phyloP scores from a whole-genome alignment of 805 yeast genomes.

The Saturnispora halmiae region DNA sequence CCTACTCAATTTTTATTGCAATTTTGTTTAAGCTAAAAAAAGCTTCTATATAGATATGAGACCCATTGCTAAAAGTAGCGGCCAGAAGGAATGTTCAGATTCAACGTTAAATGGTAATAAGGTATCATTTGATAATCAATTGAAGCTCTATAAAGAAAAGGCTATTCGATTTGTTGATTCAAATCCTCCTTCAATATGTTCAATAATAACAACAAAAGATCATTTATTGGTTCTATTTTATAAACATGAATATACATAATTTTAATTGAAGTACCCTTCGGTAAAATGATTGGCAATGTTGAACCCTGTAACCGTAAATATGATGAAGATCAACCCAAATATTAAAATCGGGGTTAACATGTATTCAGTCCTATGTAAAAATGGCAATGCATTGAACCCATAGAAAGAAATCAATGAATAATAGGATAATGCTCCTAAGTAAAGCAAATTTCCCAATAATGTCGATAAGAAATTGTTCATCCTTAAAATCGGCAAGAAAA shows the following conservation, averaged over 20 bases:
- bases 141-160: slow-evolving; percentile 8
- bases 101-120: neutral
- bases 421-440: slow-evolving; percentile 63
- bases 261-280: slow-evolving; percentile 25
- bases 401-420: slow-evolving; percentile 76
- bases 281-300: slow-evolving; percentile 66
- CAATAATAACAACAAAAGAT: slow-evolving; percentile 1
- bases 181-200: neutral
- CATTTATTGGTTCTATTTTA: slow-evolving; percentile 3
- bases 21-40: no score
- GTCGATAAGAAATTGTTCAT: slow-evolving; percentile 58
- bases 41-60: neutral
- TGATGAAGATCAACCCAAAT: slow-evolving; percentile 47
- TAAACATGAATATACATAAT: slow-evolving; percentile 5
- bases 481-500: slow-evolving; percentile 63
- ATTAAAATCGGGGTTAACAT: slow-evolving; percentile 57
- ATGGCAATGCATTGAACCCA: slow-evolving; percentile 77
- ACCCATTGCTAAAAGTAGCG: neutral
- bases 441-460: slow-evolving; percentile 69
- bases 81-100: neutral
- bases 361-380: slow-evolving; percentile 51
- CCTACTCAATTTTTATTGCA: no score
- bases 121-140: slow-evolving; percentile 2
- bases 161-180: slow-evolving; percentile 4
- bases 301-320: slow-evolving; percentile 53